phyloP scores from a whole-genome alignment of 2,329 filamentous ascomycete genomes.

The Cercospora sp. region DNA sequence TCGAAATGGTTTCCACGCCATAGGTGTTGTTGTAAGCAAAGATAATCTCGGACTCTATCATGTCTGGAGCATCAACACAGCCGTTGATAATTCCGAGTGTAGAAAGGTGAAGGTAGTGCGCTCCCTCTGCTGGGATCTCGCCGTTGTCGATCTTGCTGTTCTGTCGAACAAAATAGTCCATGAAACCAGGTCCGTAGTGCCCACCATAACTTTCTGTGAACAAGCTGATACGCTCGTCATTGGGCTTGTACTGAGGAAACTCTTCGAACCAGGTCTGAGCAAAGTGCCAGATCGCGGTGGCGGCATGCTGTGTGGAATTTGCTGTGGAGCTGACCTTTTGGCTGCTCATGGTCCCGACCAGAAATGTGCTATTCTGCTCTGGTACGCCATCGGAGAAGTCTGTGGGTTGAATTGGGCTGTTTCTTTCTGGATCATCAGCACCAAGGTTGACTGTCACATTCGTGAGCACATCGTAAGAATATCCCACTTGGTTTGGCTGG shows the following conservation, averaged over 20 bases:
- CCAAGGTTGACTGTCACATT: conserved; percentile 36
- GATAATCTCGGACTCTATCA: conserved; percentile 38
- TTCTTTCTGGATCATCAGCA: background rate
- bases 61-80: conserved; percentile 54
- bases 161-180: conserved; percentile 59
- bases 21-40: conserved; percentile 60
- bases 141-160: conserved; percentile 57
- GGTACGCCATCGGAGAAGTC: conserved; percentile 42
- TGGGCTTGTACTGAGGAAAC: conserved; percentile 40
- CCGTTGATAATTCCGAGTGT: conserved; percentile 60
- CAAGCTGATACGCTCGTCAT: conserved; percentile 58
- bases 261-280: conserved; percentile 54
- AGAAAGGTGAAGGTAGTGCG: conserved; percentile 44
- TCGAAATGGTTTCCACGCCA: conserved; percentile 54
- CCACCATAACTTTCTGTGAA: conserved; percentile 73
- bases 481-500: conserved; percentile 37
- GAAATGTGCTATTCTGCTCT: conserved; percentile 35
- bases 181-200: conserved; percentile 51
- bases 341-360: conserved; percentile 61
- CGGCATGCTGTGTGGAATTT: conserved; percentile 37
- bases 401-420: conserved; percentile 17
- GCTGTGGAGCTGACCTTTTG: conserved; percentile 42
- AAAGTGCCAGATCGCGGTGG: conserved; percentile 61
- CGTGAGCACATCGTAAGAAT: conserved; percentile 34
- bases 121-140: conserved; percentile 44